Evolutionary conservation across 495 filamentous ascomycete genomes (phyloP), one percentile per base, ranked within the genome.

Genomic region (Penicillium robsamsonii): DNA sequence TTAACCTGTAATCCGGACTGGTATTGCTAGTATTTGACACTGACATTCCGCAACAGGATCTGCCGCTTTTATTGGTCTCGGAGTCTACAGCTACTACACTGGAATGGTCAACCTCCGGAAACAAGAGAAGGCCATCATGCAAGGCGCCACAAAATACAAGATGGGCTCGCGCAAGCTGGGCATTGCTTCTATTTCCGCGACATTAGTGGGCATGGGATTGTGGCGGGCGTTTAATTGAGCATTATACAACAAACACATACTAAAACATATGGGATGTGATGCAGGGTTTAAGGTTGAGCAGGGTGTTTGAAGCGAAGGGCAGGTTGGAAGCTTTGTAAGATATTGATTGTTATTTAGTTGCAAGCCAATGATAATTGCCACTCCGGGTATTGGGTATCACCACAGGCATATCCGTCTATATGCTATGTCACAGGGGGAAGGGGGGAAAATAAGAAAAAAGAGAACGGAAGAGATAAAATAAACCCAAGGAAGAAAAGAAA

Each of bases 61-160:
- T 50, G 82, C 85, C 31, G 92, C 89, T 15, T 96, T 97, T 60
- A 76, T 94, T 43, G 92, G 92, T n/a, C 85, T 97, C 46, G 93
- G 90, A 13, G 83, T 82, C 6, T 97, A 96, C 76, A 92, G 84
- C 66, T 96, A 93, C 72, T 77, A 84, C 55, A 91, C 88, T 9
- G 93, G 93, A 33, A 87, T 86, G 62, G 70, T 72, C 38, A 89
- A 95, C 66, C 82, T 97, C 18, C 79, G 81, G 46, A 75, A 82
- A 60, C 87, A 90, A 65, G 77, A 85, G 64, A 78, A 82, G 30
- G 76, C 77, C 35, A 95, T 96, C 54, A 70, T 88, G 56, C 77
- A 81, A 59, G 87, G 85, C 66, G 80, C 84, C 27, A 85, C 87
- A 25, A 79, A 84, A 62, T 91, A 92, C 67, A 90, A 91, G 27